Evolutionary conservation across 768 basidiomycete species (phyloP).

Genomic region (Thelephora aurantiotincta): DNA sequence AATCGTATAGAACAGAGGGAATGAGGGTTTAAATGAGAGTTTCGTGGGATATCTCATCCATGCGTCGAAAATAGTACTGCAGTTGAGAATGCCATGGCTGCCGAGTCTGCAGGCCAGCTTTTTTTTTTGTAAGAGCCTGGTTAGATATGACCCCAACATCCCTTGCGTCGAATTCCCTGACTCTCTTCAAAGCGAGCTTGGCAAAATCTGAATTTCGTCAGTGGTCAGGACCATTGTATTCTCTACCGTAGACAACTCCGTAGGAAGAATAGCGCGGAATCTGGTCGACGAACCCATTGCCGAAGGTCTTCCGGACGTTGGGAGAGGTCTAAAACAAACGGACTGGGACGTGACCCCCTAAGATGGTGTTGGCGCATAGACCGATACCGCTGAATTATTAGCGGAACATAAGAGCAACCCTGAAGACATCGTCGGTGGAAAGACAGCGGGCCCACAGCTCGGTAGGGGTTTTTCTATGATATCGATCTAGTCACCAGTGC

Average conservation of each 20-base stretch:
- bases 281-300: slow-evolving; percentile 41
- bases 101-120: slow-evolving; percentile 42
- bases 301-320: slow-evolving; percentile 46
- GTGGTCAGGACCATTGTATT: slow-evolving; percentile 18
- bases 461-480: slow-evolving; percentile 39
- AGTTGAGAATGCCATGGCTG: slow-evolving; percentile 46
- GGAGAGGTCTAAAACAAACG: slow-evolving; percentile 51
- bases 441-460: slow-evolving; percentile 45
- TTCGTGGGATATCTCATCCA: slow-evolving; percentile 11
- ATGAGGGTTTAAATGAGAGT: too few relatives aligned
- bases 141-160: slow-evolving; percentile 49
- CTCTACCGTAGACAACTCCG: slow-evolving; percentile 41
- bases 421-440: slow-evolving; percentile 39
- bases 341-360: slow-evolving; percentile 36
- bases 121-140: slow-evolving; percentile 36
- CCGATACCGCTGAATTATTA: slow-evolving; percentile 45
- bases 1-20: too few relatives aligned
- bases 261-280: slow-evolving; percentile 39
- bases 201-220: slow-evolving; percentile 25
- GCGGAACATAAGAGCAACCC: slow-evolving; percentile 43
- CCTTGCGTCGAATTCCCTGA: slow-evolving; percentile 23
- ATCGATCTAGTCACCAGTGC: slow-evolving; percentile 47
- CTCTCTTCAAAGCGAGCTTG: slow-evolving; percentile 21
- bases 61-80: slow-evolving; percentile 49
- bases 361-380: slow-evolving; percentile 41